A percentile compares a stretch with the other conserved stretches of the same genome.
These are phyloP conservation scores for Colletotrichum sidae DNA, from an alignment of 2,329 filamentous ascomycete species.

Conservation along the genomic window DNA sequence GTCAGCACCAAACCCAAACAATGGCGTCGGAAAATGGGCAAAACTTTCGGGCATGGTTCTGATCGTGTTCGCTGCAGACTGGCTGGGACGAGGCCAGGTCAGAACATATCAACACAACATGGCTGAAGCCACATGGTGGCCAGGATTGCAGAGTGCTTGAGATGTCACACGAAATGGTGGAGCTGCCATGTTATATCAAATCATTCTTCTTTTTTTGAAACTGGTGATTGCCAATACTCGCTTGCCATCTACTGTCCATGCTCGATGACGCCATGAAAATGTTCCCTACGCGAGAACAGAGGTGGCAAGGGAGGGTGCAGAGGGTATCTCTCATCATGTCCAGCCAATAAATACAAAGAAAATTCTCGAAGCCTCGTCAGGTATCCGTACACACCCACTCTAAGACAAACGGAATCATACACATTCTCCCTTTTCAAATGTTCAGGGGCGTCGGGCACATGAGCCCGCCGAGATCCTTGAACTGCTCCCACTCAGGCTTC, in stretches of 20 bases:
- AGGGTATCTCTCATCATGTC: slow-evolving; percentile 37
- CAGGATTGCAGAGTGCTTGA: no score
- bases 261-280: background rate
- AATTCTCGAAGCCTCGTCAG: background rate
- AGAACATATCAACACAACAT: no score
- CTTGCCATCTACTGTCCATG: background rate
- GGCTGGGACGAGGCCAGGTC: no score
- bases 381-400: background rate
- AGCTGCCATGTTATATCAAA: no score
- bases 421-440: background rate
- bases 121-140: no score
- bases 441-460: slow-evolving; percentile 41
- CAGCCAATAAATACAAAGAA: slow-evolving; percentile 27
- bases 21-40: no score
- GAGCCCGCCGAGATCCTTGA: slow-evolving; percentile 58
- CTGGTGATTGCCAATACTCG: no score
- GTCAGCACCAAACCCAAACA: background rate
- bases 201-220: no score
- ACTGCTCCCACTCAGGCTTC: slow-evolving; percentile 59
- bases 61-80: no score
- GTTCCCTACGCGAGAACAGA: slow-evolving; percentile 2
- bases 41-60: no score
- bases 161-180: no score
- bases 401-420: background rate
- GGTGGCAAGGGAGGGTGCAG: slow-evolving; percentile 25